Percentiles rank a stretch among this genome's conserved stretches.
Conservation (phyloP, 169 alveolate species). For the Amoebophrya sp. region DNA sequence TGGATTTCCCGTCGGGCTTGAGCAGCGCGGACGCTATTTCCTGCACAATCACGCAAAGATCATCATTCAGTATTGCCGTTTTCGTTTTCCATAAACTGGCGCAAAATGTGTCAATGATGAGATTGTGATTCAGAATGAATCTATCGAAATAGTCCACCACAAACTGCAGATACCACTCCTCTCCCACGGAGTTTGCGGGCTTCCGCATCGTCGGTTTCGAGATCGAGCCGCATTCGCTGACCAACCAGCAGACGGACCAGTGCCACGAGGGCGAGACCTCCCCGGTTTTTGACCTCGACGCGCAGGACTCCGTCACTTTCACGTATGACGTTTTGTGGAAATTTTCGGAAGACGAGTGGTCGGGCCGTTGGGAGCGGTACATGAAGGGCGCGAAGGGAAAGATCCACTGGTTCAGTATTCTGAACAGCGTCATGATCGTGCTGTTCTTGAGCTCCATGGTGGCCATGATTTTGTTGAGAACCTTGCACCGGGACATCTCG, state of each 20-base stretch:
- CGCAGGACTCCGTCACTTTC: constrained; percentile 48
- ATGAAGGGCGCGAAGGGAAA: constrained; percentile 59
- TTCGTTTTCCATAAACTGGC: background rate
- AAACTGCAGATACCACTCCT: constrained; percentile 31
- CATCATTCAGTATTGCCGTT: constrained; percentile 39
- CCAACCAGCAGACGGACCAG: background rate
- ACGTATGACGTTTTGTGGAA: constrained; percentile 71
- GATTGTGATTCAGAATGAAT: background rate
- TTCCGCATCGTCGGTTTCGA: constrained; percentile 65
- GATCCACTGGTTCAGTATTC: constrained; percentile 79
- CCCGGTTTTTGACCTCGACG: constrained; percentile 34
- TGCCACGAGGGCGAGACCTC: constrained; percentile 34
- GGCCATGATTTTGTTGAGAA: constrained; percentile 69
- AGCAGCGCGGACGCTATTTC: constrained; percentile 38
- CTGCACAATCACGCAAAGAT: constrained; percentile 52
- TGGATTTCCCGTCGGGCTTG: constrained; percentile 46
- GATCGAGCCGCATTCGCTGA: constrained; percentile 35
- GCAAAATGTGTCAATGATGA: background rate
- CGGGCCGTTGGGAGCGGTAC: constrained; percentile 74
- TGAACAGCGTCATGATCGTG: constrained; percentile 66
- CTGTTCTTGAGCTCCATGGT: constrained; percentile 63
- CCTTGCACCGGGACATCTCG: constrained; percentile 69
- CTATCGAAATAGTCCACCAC: no score
- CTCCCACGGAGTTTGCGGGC: constrained; percentile 38
- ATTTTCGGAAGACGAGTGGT: constrained; percentile 58